Evolutionary conservation across 768 basidiomycete species (phyloP), one percentile per base, ranked within the genome.

Genomic region (Favolaschia claudopus): DNA sequence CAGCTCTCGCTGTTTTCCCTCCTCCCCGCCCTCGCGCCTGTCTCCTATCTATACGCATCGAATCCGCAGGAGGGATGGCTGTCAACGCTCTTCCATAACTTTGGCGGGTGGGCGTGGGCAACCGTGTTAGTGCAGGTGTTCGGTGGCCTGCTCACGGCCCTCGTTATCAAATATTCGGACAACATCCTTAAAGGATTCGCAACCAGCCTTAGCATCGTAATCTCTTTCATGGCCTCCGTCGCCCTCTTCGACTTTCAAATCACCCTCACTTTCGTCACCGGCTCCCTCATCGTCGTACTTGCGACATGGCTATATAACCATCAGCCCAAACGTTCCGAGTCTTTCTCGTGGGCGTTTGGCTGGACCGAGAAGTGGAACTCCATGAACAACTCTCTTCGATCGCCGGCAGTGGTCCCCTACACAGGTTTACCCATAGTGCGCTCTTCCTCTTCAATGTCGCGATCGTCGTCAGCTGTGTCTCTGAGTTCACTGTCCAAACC

Each of bases 101-200:
- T 98, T 70, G 93, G 93, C 24, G 79, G 78, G 20, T 95, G 93
- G 92, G 95, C 95, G 28, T 93, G 94, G 89, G 89, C 89, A 22
- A 95, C 95, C 2, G 93, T 97, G 39, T 70, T 82, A 34, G 89
- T 92, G 19, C 94, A 97, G 75, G 94, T 96, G 5, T 73, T 96
- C 20, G 95, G 95, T n/a, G 95, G 95, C 1, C 78, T 97, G 47
- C 79, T 97, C 64, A 97, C 95, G 6, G 95, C 95, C 2, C 77
- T 96, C 74, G 95, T 96, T 34, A 96, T 96, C 83, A 92, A 95
- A 70, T 95, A 96, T 72, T 89, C 92, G 43, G 93, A 93, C 73
- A 96, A 95, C 74, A 92, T 91, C 63, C 80, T 91, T 72, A 95
- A 95, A 76, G 96, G 96, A 31, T 98, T 99, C 69, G 96, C 96